Conservation (phyloP, 1,284 basidiomycete species). For the Microbotryomycetes sp. region DNA sequence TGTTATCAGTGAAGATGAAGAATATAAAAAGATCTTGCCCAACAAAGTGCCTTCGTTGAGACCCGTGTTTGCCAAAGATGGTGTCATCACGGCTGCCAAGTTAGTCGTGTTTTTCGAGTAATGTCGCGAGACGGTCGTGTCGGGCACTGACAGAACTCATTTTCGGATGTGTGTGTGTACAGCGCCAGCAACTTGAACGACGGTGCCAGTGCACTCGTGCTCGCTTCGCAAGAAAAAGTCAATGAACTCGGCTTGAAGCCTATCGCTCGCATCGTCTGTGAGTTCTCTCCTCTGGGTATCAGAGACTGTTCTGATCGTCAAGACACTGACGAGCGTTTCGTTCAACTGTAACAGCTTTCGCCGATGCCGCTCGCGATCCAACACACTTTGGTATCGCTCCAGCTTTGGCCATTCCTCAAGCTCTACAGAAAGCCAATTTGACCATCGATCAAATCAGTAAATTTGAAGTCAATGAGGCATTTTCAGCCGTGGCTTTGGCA, state of each 20-base stretch:
- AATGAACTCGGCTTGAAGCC: constrained; percentile 41
- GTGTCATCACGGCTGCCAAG: constrained; percentile 48
- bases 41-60: constrained; percentile 44
- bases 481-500: constrained; percentile 44
- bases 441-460: constrained; percentile 76
- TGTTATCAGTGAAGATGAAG: constrained; percentile 88
- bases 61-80: constrained; percentile 46
- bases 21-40: constrained; percentile 61
- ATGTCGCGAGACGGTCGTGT: neutral
- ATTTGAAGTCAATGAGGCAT: constrained; percentile 84
- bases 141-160: neutral
- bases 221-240: constrained; percentile 42
- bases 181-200: constrained; percentile 46
- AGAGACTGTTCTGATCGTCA: constrained; percentile 36
- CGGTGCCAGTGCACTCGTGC: constrained; percentile 45
- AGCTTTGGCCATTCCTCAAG: constrained; percentile 80
- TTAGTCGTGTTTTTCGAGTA: neutral
- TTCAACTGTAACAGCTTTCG: constrained; percentile 61
- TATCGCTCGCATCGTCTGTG: constrained; percentile 45
- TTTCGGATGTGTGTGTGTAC: too few relatives aligned
- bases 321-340: constrained; percentile 35
- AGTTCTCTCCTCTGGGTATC: constrained; percentile 31
- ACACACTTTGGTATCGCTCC: constrained; percentile 97
- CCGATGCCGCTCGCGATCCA: constrained; percentile 92
- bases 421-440: constrained; percentile 80